Percentiles rank a stretch among this genome's conserved stretches.
These are phyloP conservation scores for Hypoxylon sp. DNA, from an alignment of 2,329 filamentous ascomycete genomes.

Conservation along the genomic window DNA sequence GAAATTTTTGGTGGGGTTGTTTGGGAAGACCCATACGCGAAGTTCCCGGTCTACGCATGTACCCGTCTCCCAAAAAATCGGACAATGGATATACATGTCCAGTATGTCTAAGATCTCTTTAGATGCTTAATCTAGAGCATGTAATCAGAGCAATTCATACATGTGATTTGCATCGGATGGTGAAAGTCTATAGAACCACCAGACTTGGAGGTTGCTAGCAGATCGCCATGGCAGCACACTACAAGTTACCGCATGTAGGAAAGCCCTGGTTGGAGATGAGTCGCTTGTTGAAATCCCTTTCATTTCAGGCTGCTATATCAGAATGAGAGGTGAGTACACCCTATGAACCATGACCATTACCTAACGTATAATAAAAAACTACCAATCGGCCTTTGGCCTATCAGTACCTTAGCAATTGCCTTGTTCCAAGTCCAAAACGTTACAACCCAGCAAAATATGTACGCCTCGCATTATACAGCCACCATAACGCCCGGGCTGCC, in stretches of 20 bases:
- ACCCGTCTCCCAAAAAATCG: too few relatives aligned
- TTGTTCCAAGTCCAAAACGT: slow-evolving; percentile 14
- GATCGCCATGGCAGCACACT: neutral
- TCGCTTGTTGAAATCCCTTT: slow-evolving; percentile 3
- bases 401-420: slow-evolving; percentile 6
- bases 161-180: too few relatives aligned
- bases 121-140: neutral
- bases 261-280: neutral
- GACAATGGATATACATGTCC: too few relatives aligned
- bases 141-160: neutral
- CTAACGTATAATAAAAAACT: slow-evolving; percentile 5
- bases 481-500: slow-evolving; percentile 47
- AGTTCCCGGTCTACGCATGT: too few relatives aligned
- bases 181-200: too few relatives aligned
- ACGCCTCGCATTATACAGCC: slow-evolving; percentile 41
- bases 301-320: slow-evolving; percentile 12
- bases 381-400: slow-evolving; percentile 4
- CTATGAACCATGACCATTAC: slow-evolving; percentile 11
- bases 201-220: neutral
- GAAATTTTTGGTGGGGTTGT: slow-evolving; percentile 43
- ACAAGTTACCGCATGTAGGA: neutral
- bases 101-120: neutral
- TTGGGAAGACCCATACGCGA: neutral
- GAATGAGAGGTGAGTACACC: slow-evolving; percentile 30
- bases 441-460: slow-evolving; percentile 12